Evolutionary conservation across 257 asterid species (phyloP), one percentile per base, ranked within the genome.

Genomic region (Striga asiatica): DNA sequence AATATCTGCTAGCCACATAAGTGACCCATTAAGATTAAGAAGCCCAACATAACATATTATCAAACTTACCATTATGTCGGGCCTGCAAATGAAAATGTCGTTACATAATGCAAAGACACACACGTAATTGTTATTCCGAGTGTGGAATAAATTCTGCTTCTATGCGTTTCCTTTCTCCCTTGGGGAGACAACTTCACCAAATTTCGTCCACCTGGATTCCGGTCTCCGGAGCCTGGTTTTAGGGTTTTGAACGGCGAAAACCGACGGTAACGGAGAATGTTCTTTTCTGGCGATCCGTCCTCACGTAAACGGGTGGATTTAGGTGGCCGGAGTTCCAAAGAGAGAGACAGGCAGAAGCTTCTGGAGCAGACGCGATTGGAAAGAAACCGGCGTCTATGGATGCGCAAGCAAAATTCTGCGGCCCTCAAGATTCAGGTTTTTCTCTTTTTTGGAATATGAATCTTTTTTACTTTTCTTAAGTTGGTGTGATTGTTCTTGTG

Each of bases 261-360:
- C 24, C 55, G 8, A 50, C 41, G 27, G 12, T 2, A 19, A 12
- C 8, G 16, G 23, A 35, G 0, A 10, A 89, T 89, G 98, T 89
- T 81, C 69, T 89, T 89, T 81, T 52, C 87, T 12, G 96, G 98
- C 46, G 96, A 89, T 81, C 83, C 95, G 41, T 74, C 96, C 41
- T 75, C 79, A 48, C 65, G 91, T 42, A 89, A 83, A 60, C 95
- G 98, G 57, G 98, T 89, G 61, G 94, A 89, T 86, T 89, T 89
- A 55, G 95, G 98, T 31, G 98, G 98, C 29, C 93, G 98, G 67
- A 89, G 98, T 70, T 83, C 98, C 63, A 89, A 83, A 67, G 94
- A 89, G 75, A 77, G 94, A 50, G 98, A 89, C 85, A 74, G 88
- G 18, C 82, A 89, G 77, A 89, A 86, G 78, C 94, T 86, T 63